Conservation (phyloP, 2,329 filamentous ascomycete genomes). For the Botrytis hyacinthi region DNA sequence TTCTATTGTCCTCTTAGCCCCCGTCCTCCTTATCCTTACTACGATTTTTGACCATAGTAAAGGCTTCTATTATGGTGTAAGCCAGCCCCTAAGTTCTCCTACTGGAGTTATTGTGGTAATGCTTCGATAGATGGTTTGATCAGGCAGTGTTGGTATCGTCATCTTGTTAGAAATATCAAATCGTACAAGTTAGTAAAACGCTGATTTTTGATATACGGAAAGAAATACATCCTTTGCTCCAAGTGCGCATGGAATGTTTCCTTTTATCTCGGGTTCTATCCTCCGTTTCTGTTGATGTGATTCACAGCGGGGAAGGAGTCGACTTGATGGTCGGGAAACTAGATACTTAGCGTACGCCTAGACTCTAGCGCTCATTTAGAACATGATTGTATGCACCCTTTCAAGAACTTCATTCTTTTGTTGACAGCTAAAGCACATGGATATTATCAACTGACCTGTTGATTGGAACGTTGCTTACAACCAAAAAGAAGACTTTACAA, state of each 20-base stretch:
- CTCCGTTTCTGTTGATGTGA: fast-evolving
- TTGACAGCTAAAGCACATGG: not conserved
- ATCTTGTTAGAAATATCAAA: not conserved
- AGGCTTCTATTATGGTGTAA: not conserved
- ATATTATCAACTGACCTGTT: not conserved
- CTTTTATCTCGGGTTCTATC: too few species aligned
- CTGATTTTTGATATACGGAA: not conserved
- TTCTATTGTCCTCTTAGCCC: not conserved
- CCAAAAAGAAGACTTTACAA: not conserved
- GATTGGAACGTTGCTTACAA: not conserved
- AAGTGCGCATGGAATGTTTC: not conserved
- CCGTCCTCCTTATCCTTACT: not conserved
- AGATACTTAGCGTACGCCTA: not conserved
- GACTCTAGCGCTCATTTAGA: not conserved
- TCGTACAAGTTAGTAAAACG: not conserved
- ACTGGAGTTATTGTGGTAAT: not conserved
- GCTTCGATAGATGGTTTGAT: not conserved
- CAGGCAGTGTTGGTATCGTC: not conserved
- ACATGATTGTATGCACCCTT: not conserved
- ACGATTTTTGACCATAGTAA: not conserved
- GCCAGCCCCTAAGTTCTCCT: not conserved
- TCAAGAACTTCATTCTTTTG: not conserved
- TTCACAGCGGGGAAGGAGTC: too few species aligned
- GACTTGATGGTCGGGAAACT: not conserved
- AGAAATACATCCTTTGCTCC: not conserved